Evolutionary conservation across 2,329 filamentous ascomycete genomes (phyloP), one percentile per base, ranked within the genome.

Genomic region (Nigrograna mackinnonii): DNA sequence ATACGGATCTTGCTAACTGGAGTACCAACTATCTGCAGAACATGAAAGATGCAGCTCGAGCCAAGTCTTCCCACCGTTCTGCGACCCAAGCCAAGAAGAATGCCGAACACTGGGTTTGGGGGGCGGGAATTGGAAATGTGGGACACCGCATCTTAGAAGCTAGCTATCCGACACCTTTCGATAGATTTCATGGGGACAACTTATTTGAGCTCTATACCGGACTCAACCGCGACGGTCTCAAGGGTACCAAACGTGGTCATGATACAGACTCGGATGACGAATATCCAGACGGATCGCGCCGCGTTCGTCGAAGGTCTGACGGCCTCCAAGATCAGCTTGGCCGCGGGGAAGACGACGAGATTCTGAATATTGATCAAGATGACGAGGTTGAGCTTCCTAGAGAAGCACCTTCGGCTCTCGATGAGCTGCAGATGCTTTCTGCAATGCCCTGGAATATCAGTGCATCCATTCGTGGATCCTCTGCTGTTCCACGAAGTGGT

Each of bases 371-470:
- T 35, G 42, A 46, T n/a, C 50, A 30, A 11, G 60, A 57, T 7
- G 58, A 74, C 49, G 79, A 79, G 6, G 65, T 86, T 16, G 90
- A 95, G 64, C 67, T 89, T 18, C 87, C 85, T 16, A 82, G 89
- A 67, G 82, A 88, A 31, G 86, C 80, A 1, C 79, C 76, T 1
- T 77, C 80, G 1, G 79, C 81, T 6, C 77, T 94, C 39, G 80
- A 82, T 4, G 87, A 95, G 44, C 80, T 85, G 39, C 79, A 85
- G 35, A 78, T 80, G 20, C 80, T 81, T 18, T 81, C 79, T 4
- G 70, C 78, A n/a, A 83, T 87, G 76, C 85, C 85, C 9, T 88
- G 85, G 85, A 87, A 87, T 50, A 69, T 79, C 33, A 80, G 75
- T 6, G 75, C 78, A 3, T 82, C 80, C 2, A 58, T 76, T 4